Base-by-base conservation (phyloP, 768 basidiomycete species). In the Leccinum boreale region DNA sequence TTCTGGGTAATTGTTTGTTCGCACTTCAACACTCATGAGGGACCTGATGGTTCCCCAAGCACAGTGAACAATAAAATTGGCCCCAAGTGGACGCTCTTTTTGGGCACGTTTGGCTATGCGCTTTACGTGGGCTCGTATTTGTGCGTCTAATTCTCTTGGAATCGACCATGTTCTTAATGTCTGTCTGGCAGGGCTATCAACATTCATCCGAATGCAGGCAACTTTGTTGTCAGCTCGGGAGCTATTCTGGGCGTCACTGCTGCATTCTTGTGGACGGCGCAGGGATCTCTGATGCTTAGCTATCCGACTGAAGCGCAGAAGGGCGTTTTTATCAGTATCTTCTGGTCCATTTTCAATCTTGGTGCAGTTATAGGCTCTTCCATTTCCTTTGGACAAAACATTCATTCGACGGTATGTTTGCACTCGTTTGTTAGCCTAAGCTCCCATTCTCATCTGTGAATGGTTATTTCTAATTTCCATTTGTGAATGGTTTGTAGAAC, bases 271-370 rank as follows among this genome's bases (percentile, higher is more conserved):
- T 92, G 91, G 91, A 87, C 89, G 1, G 88, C 90, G 0, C 90
- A 92, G 65, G 92, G 90, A n/a, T 85, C 84, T 14, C 74, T 93
- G 58, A 92, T 92, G 85, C 73, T 94, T 70, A 83, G 89, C 4
- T 93, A 93, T 70, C 87, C 90, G 0, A 90, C 88, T 0, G 90
- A 93, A 68, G 66, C 71, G 45, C 83, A 92, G 68, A 93, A 93
- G 70, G 90, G 90, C 14, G 74, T 73, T 33, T 92, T 80, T 72
- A 90, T 93, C 51, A 85, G 81, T 45, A 82, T 90, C 47, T 93
- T 92, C 73, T 93, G 91, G 91, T 74, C 81, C 45, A 88, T 92
- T 59, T 93, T 94, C 76, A 92, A 92, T 64, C 60, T 91, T n/a
- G 90, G 90, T 33, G 85, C 85, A 47, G 88, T 94, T 49, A 84